Evolutionary conservation across 805 yeast genomes (phyloP), one percentile per base, ranked within the genome.

Genomic region (Aciculoconidium aculeatum): DNA sequence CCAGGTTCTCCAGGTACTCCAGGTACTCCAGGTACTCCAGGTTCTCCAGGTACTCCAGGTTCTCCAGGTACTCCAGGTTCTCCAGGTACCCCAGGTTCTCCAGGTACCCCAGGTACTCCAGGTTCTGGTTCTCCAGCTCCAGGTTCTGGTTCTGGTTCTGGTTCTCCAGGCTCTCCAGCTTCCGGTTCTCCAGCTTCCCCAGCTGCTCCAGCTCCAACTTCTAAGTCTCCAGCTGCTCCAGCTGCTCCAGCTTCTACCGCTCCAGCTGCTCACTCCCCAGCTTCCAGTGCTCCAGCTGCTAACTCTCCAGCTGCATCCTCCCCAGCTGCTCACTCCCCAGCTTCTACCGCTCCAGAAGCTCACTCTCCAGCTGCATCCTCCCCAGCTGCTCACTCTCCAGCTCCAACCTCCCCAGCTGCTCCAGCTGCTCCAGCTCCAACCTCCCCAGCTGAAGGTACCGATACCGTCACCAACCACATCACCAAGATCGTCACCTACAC

Each of bases 401-500:
- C 36, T 23, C 29, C 22, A 14, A 32, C 21, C 15, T 41, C 49
- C 23, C 35, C 35, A 9, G 34, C 35, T 11, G 18, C 30, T 24
- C 37, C 36, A 7, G 15, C 30, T 21, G 11, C 22, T 12, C 12
- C 10, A 43, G 55, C 67, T 36, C 58, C 65, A 20, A 57, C 48
- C 49, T 57, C 62, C 39, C 21, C 45, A 21, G 28, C 43, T 27
- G 16, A 44, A 27, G 32, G 36, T 18, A 65, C 65, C 35, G 34
- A 51, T 19, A 43, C 53, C 27, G 35, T 40, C 12, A 36, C 32
- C 17, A 28, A n/a, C 6, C 18, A 20, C 43, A 9, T 28, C 40
- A 52, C 65, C 36, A 53, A 55, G 27, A 48, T 50, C 19, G 55
- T 55, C 28, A 61, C 68, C 33, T 47, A 60, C 40, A 60, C 65